Evolutionary conservation across 148 eudicot species (phyloP).

Genomic region (Simmondsia chinensis): DNA sequence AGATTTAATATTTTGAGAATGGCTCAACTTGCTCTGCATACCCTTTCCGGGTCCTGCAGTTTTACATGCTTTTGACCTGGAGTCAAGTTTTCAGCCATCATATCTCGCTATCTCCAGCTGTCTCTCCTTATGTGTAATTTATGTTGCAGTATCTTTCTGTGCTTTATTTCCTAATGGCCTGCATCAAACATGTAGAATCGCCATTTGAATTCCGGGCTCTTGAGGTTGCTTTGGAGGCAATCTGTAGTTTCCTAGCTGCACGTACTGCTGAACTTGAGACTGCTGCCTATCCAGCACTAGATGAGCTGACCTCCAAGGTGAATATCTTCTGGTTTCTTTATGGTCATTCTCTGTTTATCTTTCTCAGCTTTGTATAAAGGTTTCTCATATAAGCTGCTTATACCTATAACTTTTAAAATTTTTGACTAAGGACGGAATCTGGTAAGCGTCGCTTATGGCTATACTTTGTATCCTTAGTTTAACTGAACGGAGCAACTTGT

Average conservation of each 20-base stretch:
- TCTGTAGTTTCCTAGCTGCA: constrained; percentile 81
- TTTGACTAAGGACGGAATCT: no score
- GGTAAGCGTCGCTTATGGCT: no score
- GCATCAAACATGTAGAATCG: constrained; percentile 35
- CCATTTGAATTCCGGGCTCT: constrained; percentile 89
- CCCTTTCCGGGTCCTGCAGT: no score
- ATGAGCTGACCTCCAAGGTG: constrained; percentile 87
- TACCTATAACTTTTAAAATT: no score
- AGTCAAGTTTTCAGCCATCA: no score
- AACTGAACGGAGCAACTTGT: no score
- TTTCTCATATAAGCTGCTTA: no score
- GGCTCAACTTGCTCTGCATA: no score
- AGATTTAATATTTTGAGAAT: no score
- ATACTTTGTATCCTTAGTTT: no score
- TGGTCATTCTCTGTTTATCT: not conserved
- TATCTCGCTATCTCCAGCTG: no score
- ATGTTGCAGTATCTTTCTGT: not conserved
- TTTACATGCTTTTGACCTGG: no score
- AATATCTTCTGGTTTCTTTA: not conserved
- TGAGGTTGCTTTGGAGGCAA: constrained; percentile 85
- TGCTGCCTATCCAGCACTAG: constrained; percentile 88
- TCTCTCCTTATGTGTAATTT: not conserved
- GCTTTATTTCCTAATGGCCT: constrained; percentile 4
- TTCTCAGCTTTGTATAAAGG: not conserved
- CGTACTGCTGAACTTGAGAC: constrained; percentile 71